Base-by-base conservation (phyloP, 1,284 basidiomycete species). In the Inonotus hispidus region DNA sequence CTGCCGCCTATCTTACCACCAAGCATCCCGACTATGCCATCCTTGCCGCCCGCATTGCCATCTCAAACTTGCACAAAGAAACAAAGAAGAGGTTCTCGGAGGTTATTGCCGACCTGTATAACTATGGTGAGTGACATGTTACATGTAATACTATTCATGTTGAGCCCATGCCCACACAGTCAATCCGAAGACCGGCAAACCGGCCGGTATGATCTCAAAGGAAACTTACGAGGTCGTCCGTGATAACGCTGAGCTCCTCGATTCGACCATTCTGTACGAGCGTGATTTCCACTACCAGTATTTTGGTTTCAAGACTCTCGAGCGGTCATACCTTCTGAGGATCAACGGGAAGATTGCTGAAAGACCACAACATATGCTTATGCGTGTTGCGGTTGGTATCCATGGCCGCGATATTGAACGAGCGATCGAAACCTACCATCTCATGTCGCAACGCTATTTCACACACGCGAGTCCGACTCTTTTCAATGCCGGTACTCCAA, bases 301-400 rank as follows among this genome's bases (percentile, higher is more conserved):
- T 77, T 99, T 99, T 70, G 96, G 96, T 27, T 99, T 99, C 86
- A 99, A 99, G 77, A 99, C 97, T 1, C 87, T 99, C 37, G 97
- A 99, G 77, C 90, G 97, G 41, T 98, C 96, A 3, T 99, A 99
- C 75, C 84, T 99, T 7, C 87, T 99, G 54, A 88, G 93, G 63
- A 89, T 98, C 76, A 86, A 98, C 72, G 93, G 93, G 61, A 93
- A 93, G 69, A 92, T 97, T 53, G 96, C 95, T 53, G 97, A 99
- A 76, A 87, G 97, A 56, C 97, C 97, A 37, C 96, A 99, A 72
- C 97, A 99, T 76, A 93, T 99, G 88, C 90, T 99, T 71, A 99
- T 99, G 97, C 95, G 96, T 76, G 97, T 99, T 59, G 92, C 96
- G 53, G 93, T 99, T 55, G 97, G 96, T 62, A 97, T 99, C 66